Percentiles rank a stretch among this genome's conserved stretches.
Evolutionary conservation across 2,329 filamentous ascomycete species (phyloP).

Genomic region (Leptosphaerulina australis): DNA sequence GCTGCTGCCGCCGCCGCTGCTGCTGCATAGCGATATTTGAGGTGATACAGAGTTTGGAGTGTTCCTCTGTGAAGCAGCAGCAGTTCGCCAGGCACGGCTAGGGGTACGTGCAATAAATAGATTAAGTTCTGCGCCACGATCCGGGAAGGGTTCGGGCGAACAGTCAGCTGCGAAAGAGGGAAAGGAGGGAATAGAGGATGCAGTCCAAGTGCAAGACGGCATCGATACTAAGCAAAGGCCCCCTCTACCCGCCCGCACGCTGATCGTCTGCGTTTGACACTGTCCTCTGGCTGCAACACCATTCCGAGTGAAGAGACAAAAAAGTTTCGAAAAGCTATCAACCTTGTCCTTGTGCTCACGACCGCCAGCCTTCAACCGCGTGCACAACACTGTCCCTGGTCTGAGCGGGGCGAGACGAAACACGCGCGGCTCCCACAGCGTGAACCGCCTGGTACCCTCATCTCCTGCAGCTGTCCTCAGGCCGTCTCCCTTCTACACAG

Average conservation of each 20-base stretch:
- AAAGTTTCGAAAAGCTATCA: slow-evolving; percentile 7
- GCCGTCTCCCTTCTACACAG: slow-evolving; percentile 14
- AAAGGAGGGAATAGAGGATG: too few species aligned
- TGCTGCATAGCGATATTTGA: slow-evolving; percentile 3
- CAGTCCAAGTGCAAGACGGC: slow-evolving; percentile 2
- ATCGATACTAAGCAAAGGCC: slow-evolving; percentile 11
- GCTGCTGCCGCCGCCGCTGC: not conserved
- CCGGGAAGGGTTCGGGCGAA: slow-evolving; percentile 18
- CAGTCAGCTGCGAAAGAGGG: slow-evolving; percentile 19
- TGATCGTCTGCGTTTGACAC: slow-evolving; percentile 15
- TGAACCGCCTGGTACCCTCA: slow-evolving; percentile 15
- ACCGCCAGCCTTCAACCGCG: slow-evolving; percentile 8
- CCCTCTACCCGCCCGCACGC: slow-evolving; percentile 12
- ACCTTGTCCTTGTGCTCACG: slow-evolving; percentile 8
- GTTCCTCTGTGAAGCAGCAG: slow-evolving; percentile 13
- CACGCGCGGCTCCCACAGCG: slow-evolving; percentile 19
- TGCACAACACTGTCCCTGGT: slow-evolving; percentile 12
- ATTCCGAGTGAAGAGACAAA: slow-evolving; percentile 12
- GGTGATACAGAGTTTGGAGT: slow-evolving; percentile 10
- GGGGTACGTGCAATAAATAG: slow-evolving; percentile 17
- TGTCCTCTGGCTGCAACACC: slow-evolving; percentile 15
- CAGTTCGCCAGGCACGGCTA: slow-evolving; percentile 13
- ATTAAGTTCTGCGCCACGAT: slow-evolving; percentile 18
- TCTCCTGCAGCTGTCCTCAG: slow-evolving; percentile 16
- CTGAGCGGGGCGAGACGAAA: slow-evolving; percentile 19